phyloP scores from a whole-genome alignment of 768 basidiomycete genomes.

The Phanerodontia chrysosporium region DNA sequence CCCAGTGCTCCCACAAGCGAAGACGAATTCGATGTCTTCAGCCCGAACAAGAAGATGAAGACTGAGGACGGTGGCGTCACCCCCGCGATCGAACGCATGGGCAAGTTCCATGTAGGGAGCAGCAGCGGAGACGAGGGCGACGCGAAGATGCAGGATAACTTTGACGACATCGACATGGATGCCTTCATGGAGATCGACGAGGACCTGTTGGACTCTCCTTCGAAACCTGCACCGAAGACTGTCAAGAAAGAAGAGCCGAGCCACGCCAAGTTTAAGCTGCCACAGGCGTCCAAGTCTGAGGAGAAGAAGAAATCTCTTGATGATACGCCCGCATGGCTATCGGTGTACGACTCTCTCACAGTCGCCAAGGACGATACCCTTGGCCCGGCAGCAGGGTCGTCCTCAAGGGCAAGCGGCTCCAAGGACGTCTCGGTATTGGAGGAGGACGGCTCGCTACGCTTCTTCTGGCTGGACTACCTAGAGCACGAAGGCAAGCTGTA shows the following conservation, averaged over 20 bases:
- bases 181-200: slow-evolving; percentile 58
- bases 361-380: slow-evolving; percentile 59
- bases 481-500: slow-evolving; percentile 82
- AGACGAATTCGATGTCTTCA: slow-evolving; percentile 44
- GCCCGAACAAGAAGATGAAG: slow-evolving; percentile 67
- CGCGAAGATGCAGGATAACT: slow-evolving; percentile 30
- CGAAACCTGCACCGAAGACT: slow-evolving; percentile 14
- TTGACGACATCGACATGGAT: slow-evolving; percentile 58
- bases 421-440: slow-evolving; percentile 62
- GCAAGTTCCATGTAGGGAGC: slow-evolving; percentile 34
- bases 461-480: slow-evolving; percentile 97
- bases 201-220: slow-evolving; percentile 37
- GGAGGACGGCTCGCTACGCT: slow-evolving; percentile 76
- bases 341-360: slow-evolving; percentile 67
- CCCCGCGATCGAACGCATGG: slow-evolving; percentile 56
- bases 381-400: slow-evolving; percentile 36
- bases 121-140: slow-evolving; percentile 35
- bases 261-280: slow-evolving; percentile 16
- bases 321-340: slow-evolving; percentile 59
- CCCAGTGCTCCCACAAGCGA: slow-evolving; percentile 45
- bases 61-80: slow-evolving; percentile 38
- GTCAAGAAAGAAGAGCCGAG: slow-evolving; percentile 20
- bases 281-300: slow-evolving; percentile 17
- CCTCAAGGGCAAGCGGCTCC: slow-evolving; percentile 22
- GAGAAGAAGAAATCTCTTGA: slow-evolving; percentile 46